Conservation (phyloP, 208 protist species). For the Acanthamoeba castellanii region DNA sequence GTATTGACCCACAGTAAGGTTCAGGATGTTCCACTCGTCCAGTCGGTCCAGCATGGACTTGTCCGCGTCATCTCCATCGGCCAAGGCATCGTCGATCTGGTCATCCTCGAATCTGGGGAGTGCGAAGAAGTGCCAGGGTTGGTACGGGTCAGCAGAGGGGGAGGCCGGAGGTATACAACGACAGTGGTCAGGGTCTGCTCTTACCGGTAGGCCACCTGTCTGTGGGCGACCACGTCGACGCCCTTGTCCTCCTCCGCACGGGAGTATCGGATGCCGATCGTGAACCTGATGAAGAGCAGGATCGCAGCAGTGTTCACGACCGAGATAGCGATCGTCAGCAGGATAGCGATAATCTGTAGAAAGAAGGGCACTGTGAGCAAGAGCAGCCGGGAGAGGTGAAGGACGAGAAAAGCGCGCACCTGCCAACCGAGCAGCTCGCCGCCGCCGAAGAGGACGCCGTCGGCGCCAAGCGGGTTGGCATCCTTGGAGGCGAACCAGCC, state of each 20-base stretch:
- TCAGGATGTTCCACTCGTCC: background rate
- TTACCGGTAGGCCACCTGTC: conserved; percentile 16
- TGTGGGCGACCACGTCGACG: conserved; percentile 40
- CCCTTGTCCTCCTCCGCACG: conserved; percentile 29
- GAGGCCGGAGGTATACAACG: background rate
- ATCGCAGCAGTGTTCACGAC: background rate
- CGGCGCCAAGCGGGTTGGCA: background rate
- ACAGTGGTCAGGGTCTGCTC: background rate
- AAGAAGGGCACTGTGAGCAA: background rate
- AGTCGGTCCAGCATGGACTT: background rate
- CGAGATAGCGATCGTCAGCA: conserved; percentile 64
- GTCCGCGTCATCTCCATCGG: background rate
- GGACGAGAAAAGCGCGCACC: background rate
- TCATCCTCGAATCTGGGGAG: background rate
- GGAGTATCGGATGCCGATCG: conserved; percentile 52
- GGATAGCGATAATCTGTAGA: conserved; percentile 27
- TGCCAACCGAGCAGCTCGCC: conserved; percentile 67
- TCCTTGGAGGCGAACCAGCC: conserved; percentile 54
- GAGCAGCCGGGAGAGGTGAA: background rate
- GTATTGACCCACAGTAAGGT: background rate
- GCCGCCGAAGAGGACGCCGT: conserved; percentile 56
- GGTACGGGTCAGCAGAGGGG: background rate
- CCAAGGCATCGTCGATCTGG: conserved; percentile 9
- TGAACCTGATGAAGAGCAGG: conserved; percentile 32
- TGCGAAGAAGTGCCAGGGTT: background rate